Base-by-base conservation (phyloP, 192 early-diverging fungal genomes). In the Funneliformis mosseae region DNA sequence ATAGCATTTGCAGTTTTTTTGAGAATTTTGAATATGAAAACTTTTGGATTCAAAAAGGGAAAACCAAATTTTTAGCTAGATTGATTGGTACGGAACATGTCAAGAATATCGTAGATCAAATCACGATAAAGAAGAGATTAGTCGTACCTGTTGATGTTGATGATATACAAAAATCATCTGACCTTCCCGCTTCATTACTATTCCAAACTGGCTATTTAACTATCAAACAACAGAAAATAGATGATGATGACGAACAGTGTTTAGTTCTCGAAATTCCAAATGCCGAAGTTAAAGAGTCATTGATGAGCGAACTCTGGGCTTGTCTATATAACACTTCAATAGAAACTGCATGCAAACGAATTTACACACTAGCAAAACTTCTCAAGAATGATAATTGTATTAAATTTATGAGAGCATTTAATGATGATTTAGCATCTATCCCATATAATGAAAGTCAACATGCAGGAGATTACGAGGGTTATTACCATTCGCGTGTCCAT, bases 11-110 rank as follows among this genome's bases (percentile, higher is more conserved):
- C 25, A 62, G 61, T 23, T 62, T 62, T 62, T 62, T 62, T 62
- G 25, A 62, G 4, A 25, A 8, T 23, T 62, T 8, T 25, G 25
- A 62, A 27, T 62, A 25, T 25, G 5, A 25, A 27, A 62, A 62
- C 61, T 62, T 62, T 62, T 62, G 61, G 61, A 62, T 62, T 27
- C 61, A 62, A 62, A 62, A 62, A 62, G 25, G 61, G 25, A 62
- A 62, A 62, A 62, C 61, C n/a, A 62, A 27, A 21, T 27, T 62
- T 27, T 62, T 62, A 62, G 61, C 23, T 27, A 62, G 25, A 9
- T 62, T 62, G 61, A 62, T 62, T 27, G 8, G 4, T 62, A 62
- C 5, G 5, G 9, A 62, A 27, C 61, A 62, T 62, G 61, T 62
- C 5, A 62, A 62, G 61, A 27, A 62, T 62, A 23, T 62, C 25